phyloP scores from a whole-genome alignment of 306 rosid species.

The Astragalus glycyphyllos region DNA sequence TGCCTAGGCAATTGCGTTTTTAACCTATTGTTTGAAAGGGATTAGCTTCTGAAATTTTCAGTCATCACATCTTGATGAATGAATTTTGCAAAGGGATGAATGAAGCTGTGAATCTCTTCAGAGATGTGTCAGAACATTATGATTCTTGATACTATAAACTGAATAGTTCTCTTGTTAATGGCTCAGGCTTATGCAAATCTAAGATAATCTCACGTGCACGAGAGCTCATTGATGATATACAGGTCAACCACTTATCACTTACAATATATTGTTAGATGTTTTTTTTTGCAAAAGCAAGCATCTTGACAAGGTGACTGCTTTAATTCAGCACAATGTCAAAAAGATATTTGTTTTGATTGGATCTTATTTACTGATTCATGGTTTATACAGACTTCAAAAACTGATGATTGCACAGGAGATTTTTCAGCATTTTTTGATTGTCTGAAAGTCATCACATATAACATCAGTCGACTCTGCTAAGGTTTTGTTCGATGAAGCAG shows the following conservation, averaged over 20 bases:
- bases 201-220: slow-evolving; percentile 26
- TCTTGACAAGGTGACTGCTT: slow-evolving; percentile 16
- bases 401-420: background rate
- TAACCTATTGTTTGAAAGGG: background rate
- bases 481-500: slow-evolving; percentile 17
- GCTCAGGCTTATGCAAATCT: slow-evolving; percentile 18
- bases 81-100: slow-evolving; percentile 14
- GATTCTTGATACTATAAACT: slow-evolving; percentile 19
- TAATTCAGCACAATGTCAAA: background rate
- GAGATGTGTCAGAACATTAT: background rate
- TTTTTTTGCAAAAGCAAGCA: slow-evolving; percentile 11
- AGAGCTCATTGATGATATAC: slow-evolving; percentile 13
- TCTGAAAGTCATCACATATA: background rate
- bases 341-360: background rate
- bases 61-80: slow-evolving; percentile 9
- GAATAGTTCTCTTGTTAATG: slow-evolving; percentile 17
- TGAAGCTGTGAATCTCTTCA: slow-evolving; percentile 16
- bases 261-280: slow-evolving; percentile 8
- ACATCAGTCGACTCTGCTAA: background rate
- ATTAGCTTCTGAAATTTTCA: background rate
- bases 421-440: slow-evolving; percentile 28
- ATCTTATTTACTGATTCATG: slow-evolving; percentile 22
- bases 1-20: slow-evolving; percentile 19
- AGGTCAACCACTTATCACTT: slow-evolving; percentile 2
- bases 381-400: slow-evolving; percentile 29